These are phyloP conservation scores for Fomitopsis schrenkii DNA, from an alignment of 1,284 basidiomycete genomes.

Conservation along the genomic window DNA sequence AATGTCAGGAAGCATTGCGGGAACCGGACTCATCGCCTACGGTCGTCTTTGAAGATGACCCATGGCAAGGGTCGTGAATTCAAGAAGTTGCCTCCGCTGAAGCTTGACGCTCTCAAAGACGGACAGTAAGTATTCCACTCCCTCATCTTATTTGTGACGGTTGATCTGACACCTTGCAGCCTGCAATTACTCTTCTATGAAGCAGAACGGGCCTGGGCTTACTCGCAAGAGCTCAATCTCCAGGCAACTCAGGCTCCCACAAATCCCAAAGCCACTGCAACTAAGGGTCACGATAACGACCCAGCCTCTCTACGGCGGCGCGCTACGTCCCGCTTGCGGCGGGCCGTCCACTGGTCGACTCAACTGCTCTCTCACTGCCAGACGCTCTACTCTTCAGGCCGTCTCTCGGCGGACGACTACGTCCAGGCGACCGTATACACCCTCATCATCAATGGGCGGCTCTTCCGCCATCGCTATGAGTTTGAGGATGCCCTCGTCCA, in stretches of 20 bases:
- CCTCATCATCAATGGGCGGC: conserved; percentile 70
- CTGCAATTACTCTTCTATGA: conserved; percentile 85
- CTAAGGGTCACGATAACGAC: conserved; percentile 32
- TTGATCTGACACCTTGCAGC: conserved; percentile 33
- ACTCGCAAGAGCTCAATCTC: conserved; percentile 76
- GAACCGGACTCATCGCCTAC: conserved; percentile 84
- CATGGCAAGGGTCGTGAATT: conserved; percentile 89
- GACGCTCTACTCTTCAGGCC: conserved; percentile 49
- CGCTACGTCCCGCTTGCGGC: conserved; percentile 79
- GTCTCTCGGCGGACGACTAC: conserved; percentile 53
- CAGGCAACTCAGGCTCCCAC: conserved; percentile 45
- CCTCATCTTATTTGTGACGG: not conserved
- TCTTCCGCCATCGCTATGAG: conserved; percentile 68
- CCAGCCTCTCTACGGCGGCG: conserved; percentile 64
- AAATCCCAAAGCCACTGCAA: conserved; percentile 29
- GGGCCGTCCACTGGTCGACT: conserved; percentile 80
- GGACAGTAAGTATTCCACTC: conserved; percentile 62
- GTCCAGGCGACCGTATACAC: conserved; percentile 67
- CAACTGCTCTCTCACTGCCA: conserved; percentile 76
- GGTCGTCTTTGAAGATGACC: conserved; percentile 79
- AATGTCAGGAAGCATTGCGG: conserved; percentile 79
- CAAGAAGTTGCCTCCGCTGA: conserved; percentile 72
- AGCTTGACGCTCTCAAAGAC: conserved; percentile 63
- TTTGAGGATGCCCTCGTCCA: conserved; percentile 79
- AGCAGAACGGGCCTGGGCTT: conserved; percentile 89